Evolutionary conservation across 2,329 filamentous ascomycete species (phyloP).

Genomic region (Reticulascus tulasneorum): DNA sequence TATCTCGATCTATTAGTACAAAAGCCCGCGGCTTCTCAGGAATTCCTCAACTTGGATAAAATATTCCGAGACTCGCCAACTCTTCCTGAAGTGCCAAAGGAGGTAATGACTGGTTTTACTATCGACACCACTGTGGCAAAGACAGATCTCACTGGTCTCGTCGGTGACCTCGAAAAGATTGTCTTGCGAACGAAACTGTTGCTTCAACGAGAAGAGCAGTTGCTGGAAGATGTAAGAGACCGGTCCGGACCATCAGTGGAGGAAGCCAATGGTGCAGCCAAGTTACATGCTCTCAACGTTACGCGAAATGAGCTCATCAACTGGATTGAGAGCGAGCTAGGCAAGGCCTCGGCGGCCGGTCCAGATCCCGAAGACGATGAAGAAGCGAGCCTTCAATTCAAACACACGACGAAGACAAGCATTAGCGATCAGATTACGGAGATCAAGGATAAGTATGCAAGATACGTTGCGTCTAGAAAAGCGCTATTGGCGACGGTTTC

Average conservation of each 20-base stretch:
- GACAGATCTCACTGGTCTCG: constrained; percentile 41
- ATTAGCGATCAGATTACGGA: constrained; percentile 37
- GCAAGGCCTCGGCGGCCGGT: constrained; percentile 47
- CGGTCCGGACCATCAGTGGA: constrained; percentile 18
- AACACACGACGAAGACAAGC: constrained; percentile 14
- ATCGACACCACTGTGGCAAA: constrained; percentile 33
- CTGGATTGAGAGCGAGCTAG: constrained; percentile 62
- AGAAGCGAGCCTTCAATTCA: constrained; percentile 12
- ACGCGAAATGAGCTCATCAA: constrained; percentile 58
- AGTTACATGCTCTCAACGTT: constrained; percentile 49
- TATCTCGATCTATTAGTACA: constrained; percentile 47
- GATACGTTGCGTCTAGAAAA: constrained; percentile 48
- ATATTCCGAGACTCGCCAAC: constrained; percentile 40
- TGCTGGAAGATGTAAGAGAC: constrained; percentile 38
- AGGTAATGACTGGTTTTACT: constrained; percentile 47
- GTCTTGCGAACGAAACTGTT: constrained; percentile 55
- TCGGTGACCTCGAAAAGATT: constrained; percentile 53
- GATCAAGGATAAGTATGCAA: constrained; percentile 51
- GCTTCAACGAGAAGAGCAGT: constrained; percentile 52
- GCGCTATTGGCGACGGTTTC: constrained; percentile 39
- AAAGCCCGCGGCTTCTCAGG: constrained; percentile 46
- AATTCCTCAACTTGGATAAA: constrained; percentile 45
- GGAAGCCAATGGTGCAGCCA: constrained; percentile 33
- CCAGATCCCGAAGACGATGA: constrained; percentile 18
- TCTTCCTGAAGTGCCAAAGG: constrained; percentile 48